Evolutionary conservation across 2,329 filamentous ascomycete genomes (phyloP).

Genomic region (Xylariaceae sp.): DNA sequence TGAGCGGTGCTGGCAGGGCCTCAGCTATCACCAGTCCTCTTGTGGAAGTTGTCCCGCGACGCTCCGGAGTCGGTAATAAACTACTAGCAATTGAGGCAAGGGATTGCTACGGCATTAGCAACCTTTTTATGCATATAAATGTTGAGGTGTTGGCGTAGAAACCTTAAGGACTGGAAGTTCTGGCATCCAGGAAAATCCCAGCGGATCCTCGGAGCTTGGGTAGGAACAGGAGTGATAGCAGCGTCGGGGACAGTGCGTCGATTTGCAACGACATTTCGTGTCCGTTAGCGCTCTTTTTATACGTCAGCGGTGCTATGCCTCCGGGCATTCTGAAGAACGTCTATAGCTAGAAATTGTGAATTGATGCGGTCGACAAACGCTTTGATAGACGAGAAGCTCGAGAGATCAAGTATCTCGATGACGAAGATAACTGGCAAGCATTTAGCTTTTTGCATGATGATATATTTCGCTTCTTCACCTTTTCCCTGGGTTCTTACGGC

Average conservation of each 20-base stretch:
- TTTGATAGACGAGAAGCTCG: slow-evolving; percentile 1
- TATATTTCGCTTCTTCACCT: slow-evolving; percentile 1
- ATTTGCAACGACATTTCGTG: neutral
- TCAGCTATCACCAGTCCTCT: no score
- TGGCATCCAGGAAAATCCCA: no score
- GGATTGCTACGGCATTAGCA: neutral
- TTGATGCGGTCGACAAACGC: neutral
- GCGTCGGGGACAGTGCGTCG: neutral
- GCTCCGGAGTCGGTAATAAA: neutral
- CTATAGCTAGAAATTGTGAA: neutral
- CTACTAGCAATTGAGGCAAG: neutral
- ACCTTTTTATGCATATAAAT: no score
- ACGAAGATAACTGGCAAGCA: slow-evolving; percentile 1
- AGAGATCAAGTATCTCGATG: neutral
- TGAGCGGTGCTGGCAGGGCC: no score
- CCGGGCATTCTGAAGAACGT: slow-evolving; percentile 1
- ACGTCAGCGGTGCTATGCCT: neutral
- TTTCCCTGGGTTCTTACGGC: neutral
- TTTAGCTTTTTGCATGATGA: neutral
- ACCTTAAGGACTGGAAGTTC: no score
- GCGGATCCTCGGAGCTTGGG: neutral
- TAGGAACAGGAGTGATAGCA: neutral
- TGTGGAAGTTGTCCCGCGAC: neutral
- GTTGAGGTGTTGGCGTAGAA: no score
- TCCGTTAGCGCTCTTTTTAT: neutral